These are phyloP conservation scores for Podospora conica DNA, from an alignment of 495 filamentous ascomycete species.

Conservation along the genomic window DNA sequence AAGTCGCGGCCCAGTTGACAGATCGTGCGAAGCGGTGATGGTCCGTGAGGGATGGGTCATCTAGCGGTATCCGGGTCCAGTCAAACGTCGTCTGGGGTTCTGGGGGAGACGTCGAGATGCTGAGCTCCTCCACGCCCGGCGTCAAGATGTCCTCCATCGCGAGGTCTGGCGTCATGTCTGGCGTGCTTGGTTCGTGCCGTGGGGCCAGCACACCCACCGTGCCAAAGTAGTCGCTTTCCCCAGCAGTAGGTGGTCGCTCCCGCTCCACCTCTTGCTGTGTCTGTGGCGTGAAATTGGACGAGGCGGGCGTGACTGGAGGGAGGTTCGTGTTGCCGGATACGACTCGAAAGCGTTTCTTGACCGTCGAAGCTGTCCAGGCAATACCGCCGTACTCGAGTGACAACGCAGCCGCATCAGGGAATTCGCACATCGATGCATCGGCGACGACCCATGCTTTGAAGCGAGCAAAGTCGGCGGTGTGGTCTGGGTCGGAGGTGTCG, in stretches of 20 bases:
- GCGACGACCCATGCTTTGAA: conserved; percentile 61
- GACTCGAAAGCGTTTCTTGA: conserved; percentile 56
- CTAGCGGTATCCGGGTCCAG: conserved; percentile 59
- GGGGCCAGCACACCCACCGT: conserved; percentile 15
- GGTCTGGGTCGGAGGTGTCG: conserved; percentile 31
- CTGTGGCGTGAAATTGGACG: conserved; percentile 30
- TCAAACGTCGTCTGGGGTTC: conserved; percentile 48
- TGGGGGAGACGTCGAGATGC: conserved; percentile 18
- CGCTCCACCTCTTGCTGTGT: conserved; percentile 16
- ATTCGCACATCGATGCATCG: conserved; percentile 41
- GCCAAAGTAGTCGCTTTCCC: conserved; percentile 35
- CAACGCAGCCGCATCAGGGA: conserved; percentile 39
- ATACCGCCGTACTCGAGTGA: conserved; percentile 51
- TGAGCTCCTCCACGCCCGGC: conserved; percentile 22
- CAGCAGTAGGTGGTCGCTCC: background rate
- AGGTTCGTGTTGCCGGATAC: conserved; percentile 43
- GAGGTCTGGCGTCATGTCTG: conserved; percentile 16
- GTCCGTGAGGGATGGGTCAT: conserved; percentile 47
- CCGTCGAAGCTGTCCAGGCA: conserved; percentile 57
- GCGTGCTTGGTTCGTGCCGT: conserved; percentile 10
- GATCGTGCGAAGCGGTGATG: conserved; percentile 63
- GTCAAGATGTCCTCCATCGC: conserved; percentile 18
- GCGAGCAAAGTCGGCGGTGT: conserved; percentile 38
- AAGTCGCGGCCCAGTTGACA: conserved; percentile 58
- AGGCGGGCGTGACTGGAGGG: conserved; percentile 24